Percentiles rank a stretch among this genome's conserved stretches.
Evolutionary conservation across 495 filamentous ascomycete species (phyloP).

Genomic region (Chaetomium fimeti): DNA sequence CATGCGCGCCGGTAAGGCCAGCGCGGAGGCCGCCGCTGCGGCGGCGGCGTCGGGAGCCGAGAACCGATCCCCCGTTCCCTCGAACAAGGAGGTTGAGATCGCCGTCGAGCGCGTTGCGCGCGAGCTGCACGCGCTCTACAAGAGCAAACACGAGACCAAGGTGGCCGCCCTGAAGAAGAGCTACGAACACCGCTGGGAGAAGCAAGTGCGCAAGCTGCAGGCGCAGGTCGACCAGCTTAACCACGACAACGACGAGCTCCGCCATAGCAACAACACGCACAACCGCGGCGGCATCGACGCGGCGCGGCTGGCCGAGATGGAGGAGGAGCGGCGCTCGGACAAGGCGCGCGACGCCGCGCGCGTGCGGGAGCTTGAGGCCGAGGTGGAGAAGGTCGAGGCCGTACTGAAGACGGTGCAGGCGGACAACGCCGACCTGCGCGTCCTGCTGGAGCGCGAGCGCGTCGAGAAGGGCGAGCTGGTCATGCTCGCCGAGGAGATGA

Average conservation of each 20-base stretch:
- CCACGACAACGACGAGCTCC: conserved; percentile 71
- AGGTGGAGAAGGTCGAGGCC: conserved; percentile 66
- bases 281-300: conserved; percentile 53
- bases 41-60: conserved; percentile 12
- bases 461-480: conserved; percentile 93
- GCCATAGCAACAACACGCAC: conserved; percentile 57
- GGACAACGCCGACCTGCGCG: conserved; percentile 62
- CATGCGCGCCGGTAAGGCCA: conserved; percentile 56
- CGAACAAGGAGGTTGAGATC: conserved; percentile 64
- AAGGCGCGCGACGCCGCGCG: conserved; percentile 50
- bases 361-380: conserved; percentile 60
- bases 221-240: conserved; percentile 61
- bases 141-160: conserved; percentile 93
- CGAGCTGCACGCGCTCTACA: conserved; percentile 91
- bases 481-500: conserved; percentile 88
- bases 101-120: conserved; percentile 89
- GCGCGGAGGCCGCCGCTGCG: conserved; percentile 37
- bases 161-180: conserved; percentile 91
- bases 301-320: conserved; percentile 45
- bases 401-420: conserved; percentile 64
- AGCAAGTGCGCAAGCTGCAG: conserved; percentile 75
- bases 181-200: conserved; percentile 87
- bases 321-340: conserved; percentile 52
- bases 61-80: conserved; percentile 27
- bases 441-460: conserved; percentile 71